phyloP scores from a whole-genome alignment of 140 eudicot genomes.

The Erigeron philadelphicus region DNA sequence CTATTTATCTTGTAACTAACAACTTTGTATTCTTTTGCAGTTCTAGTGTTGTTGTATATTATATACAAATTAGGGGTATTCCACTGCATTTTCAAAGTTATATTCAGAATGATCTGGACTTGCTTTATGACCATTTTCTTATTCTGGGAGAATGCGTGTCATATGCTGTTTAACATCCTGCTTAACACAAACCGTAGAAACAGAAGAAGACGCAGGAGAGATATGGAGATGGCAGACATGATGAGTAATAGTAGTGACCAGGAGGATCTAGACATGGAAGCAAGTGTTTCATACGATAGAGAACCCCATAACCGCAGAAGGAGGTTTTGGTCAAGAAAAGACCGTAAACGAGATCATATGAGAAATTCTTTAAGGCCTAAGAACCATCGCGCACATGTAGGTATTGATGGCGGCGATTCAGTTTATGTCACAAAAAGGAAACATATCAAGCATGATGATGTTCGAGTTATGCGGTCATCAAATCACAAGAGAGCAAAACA shows the following conservation, averaged over 20 bases:
- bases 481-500: slow-evolving; percentile 29
- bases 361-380: slow-evolving; percentile 33
- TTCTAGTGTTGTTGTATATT: slow-evolving; percentile 28
- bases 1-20: background rate
- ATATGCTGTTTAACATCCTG: background rate
- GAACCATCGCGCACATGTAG: slow-evolving; percentile 35
- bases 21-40: slow-evolving; percentile 12
- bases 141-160: slow-evolving; percentile 20
- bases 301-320: slow-evolving; percentile 19
- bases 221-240: slow-evolving; percentile 29
- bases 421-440: slow-evolving; percentile 23
- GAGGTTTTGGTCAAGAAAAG: slow-evolving; percentile 19
- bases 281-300: slow-evolving; percentile 18
- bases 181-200: background rate
- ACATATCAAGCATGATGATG: slow-evolving; percentile 30
- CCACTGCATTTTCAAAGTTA: slow-evolving; percentile 26
- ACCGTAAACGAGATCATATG: slow-evolving; percentile 29
- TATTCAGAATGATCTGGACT: slow-evolving; percentile 16
- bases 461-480: slow-evolving; percentile 27
- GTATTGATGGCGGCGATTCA: slow-evolving; percentile 29
- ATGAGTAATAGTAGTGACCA: slow-evolving; percentile 10
- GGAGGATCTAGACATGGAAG: slow-evolving; percentile 23
- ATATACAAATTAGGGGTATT: slow-evolving; percentile 26
- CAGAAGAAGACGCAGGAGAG: slow-evolving; percentile 27
- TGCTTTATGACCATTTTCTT: slow-evolving; percentile 11